Conservation (phyloP, 805 yeast species). For the Wickerhamiella sergipiensis region DNA sequence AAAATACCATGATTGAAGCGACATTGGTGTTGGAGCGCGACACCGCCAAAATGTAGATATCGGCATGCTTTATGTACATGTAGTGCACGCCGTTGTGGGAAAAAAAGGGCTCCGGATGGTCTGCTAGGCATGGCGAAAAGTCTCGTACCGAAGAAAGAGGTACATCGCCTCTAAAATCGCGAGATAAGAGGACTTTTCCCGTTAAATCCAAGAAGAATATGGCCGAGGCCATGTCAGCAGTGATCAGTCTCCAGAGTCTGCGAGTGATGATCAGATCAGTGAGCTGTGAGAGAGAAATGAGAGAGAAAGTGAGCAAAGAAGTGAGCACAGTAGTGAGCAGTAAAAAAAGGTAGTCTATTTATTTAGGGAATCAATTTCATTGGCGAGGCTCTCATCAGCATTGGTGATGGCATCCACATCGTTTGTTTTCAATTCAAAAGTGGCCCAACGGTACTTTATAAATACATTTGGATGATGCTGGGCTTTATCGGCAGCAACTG, state of each 20-base stretch:
- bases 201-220: slow-evolving; percentile 54
- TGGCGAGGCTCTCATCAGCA: slow-evolving; percentile 14
- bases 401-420: slow-evolving; percentile 12
- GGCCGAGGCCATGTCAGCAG: slow-evolving; percentile 43
- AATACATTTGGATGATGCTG: slow-evolving; percentile 17
- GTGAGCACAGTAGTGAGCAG: no score
- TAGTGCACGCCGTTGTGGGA: slow-evolving; percentile 38
- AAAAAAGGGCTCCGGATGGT: slow-evolving; percentile 33
- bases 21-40: slow-evolving; percentile 30
- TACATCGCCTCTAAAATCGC: slow-evolving; percentile 63
- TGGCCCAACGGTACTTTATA: slow-evolving; percentile 12
- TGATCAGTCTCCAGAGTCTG: not conserved
- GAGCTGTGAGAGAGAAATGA: not conserved
- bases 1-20: slow-evolving; percentile 43
- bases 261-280: not conserved
- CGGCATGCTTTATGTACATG: slow-evolving; percentile 39
- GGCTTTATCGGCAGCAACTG: slow-evolving; percentile 12
- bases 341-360: no score
- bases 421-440: slow-evolving; percentile 13
- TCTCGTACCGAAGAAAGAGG: slow-evolving; percentile 43
- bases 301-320: no score
- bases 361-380: slow-evolving; percentile 4
- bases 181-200: slow-evolving; percentile 51
- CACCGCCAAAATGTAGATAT: slow-evolving; percentile 28
- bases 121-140: slow-evolving; percentile 42